These are phyloP conservation scores for Kodamaea fungicola DNA, from an alignment of 1,139 yeast genomes.

Conservation along the genomic window DNA sequence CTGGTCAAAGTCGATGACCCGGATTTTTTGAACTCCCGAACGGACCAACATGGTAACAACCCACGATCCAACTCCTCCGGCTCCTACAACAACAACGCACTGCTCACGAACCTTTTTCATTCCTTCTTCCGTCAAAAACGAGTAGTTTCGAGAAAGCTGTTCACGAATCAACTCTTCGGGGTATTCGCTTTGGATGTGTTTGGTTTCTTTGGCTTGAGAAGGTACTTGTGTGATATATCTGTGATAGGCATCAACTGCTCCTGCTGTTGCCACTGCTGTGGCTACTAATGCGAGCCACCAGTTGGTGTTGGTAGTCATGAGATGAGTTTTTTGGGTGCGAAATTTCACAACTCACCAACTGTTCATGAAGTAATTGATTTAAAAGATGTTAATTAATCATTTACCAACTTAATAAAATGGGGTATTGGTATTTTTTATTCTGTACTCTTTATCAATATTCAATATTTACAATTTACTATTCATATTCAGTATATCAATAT, in stretches of 20 bases:
- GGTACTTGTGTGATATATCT: conserved; percentile 12
- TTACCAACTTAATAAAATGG: too few relatives aligned
- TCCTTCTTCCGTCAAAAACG: conserved; percentile 84
- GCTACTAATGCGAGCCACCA: conserved; percentile 29
- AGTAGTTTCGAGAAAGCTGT: conserved; percentile 90
- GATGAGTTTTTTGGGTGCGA: conserved; percentile 1
- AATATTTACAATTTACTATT: too few relatives aligned
- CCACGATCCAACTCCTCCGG: conserved; percentile 99
- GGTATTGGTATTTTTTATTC: too few relatives aligned
- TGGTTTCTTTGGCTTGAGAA: conserved; percentile 6
- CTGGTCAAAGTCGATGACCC: conserved; percentile 92
- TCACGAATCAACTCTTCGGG: conserved; percentile 80
- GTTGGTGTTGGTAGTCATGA: neutral
- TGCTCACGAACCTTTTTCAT: conserved; percentile 72
- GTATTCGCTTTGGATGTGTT: conserved; percentile 22
- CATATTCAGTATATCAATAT: too few relatives aligned
- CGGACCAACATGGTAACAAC: conserved; percentile 89
- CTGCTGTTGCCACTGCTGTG: conserved; percentile 40
- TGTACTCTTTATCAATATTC: too few relatives aligned
- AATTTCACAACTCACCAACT: too few relatives aligned
- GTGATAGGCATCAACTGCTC: conserved; percentile 40
- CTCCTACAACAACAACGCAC: conserved; percentile 86
- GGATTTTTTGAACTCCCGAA: conserved; percentile 76
- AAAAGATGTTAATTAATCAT: too few relatives aligned
- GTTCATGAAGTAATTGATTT: too few relatives aligned